Evolutionary conservation across 2,329 filamentous ascomycete species (phyloP).

Genomic region (Diaporthe vexans): DNA sequence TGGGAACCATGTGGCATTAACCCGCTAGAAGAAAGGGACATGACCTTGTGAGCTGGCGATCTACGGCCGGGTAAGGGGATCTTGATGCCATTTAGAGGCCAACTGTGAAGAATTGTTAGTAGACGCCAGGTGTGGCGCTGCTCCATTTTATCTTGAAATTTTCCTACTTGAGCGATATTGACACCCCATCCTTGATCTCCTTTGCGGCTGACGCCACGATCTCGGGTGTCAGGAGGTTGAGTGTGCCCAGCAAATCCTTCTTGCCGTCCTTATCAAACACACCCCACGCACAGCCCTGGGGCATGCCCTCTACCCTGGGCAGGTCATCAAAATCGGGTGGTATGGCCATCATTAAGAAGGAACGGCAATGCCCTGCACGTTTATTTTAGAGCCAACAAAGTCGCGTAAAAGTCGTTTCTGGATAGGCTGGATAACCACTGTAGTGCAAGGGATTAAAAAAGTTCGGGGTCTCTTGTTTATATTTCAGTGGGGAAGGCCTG

Average conservation of each 20-base stretch:
- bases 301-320: slow-evolving; percentile 44
- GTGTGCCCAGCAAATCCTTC: slow-evolving; percentile 64
- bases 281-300: slow-evolving; percentile 58
- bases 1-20: slow-evolving; percentile 46
- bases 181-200: slow-evolving; percentile 62
- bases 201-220: slow-evolving; percentile 57
- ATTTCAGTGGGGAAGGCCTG: no score
- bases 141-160: background rate
- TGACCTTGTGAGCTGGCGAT: slow-evolving; percentile 53
- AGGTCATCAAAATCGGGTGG: slow-evolving; percentile 43
- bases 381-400: no score
- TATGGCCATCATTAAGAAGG: background rate
- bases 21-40: slow-evolving; percentile 51
- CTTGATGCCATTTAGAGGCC: slow-evolving; percentile 59
- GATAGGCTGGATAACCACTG: no score
- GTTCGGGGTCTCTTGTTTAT: no score
- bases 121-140: background rate
- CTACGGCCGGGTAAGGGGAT: slow-evolving; percentile 54
- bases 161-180: slow-evolving; percentile 65
- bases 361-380: background rate
- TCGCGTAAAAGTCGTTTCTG: no score
- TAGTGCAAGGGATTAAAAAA: no score
- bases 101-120: slow-evolving; percentile 48
- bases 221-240: slow-evolving; percentile 66
- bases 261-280: slow-evolving; percentile 64